A percentile compares a stretch with the other conserved stretches of the same genome.
Evolutionary conservation across 1,139 yeast genomes (phyloP).

Genomic region (Yamadazyma songkhlaensis): DNA sequence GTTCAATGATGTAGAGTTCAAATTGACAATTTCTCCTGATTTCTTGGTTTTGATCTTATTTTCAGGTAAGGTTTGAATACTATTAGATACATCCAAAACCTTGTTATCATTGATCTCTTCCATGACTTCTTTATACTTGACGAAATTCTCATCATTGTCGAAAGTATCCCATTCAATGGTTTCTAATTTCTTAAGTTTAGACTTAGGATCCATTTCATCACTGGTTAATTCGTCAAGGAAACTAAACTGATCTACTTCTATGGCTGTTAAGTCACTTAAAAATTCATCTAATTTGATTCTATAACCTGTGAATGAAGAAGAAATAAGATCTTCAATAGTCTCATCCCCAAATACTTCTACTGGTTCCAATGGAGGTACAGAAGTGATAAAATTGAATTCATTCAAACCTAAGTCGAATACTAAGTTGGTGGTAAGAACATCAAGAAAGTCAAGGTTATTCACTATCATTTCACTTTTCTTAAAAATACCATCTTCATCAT

Average conservation of each 20-base stretch:
- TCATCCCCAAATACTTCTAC: neutral
- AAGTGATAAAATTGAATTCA: constrained; percentile 14
- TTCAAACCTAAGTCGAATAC: constrained; percentile 38
- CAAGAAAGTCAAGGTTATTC: constrained; percentile 32
- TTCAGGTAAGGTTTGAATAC: constrained; percentile 8
- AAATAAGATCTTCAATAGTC: constrained; percentile 16
- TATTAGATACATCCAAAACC: constrained; percentile 9
- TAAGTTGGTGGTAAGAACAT: constrained; percentile 32
- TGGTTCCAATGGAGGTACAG: constrained; percentile 11
- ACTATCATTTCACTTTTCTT: constrained; percentile 32
- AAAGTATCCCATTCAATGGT: constrained; percentile 39
- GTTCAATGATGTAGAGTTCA: constrained; percentile 35
- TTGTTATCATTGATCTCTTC: constrained; percentile 14
- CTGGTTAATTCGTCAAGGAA: constrained; percentile 40
- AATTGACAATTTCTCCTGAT: constrained; percentile 25
- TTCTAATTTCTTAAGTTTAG: constrained; percentile 25
- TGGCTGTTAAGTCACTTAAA: constrained; percentile 23
- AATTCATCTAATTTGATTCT: constrained; percentile 33
- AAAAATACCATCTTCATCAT: constrained; percentile 31
- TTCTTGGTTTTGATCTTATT: constrained; percentile 23
- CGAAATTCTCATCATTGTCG: constrained; percentile 19
- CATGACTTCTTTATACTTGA: constrained; percentile 21
- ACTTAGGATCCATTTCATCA: constrained; percentile 30
- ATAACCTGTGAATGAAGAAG: constrained; percentile 27
- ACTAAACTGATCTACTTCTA: constrained; percentile 25